Conservation (phyloP, 805 yeast genomes). For the Candida multigemmis region DNA sequence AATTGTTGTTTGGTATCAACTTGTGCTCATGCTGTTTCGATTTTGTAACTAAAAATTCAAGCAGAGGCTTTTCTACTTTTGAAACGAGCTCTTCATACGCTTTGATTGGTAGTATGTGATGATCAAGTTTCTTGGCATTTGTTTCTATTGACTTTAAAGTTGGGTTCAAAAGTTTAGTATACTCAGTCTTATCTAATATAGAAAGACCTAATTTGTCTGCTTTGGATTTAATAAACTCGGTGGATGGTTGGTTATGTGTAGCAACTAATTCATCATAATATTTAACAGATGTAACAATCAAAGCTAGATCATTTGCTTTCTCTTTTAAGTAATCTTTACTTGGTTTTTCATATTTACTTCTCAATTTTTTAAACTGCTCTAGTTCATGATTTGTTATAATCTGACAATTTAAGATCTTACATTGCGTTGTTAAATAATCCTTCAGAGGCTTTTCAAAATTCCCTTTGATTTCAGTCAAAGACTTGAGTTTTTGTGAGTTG, state of each 20-base stretch:
- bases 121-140: constrained; percentile 4
- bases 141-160: constrained; percentile 4
- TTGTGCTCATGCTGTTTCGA: constrained; percentile 4
- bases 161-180: constrained; percentile 3
- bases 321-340: constrained; percentile 18
- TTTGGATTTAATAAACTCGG: constrained; percentile 12
- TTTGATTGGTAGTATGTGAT: constrained; percentile 3
- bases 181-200: constrained; percentile 1
- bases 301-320: constrained; percentile 26
- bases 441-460: constrained; percentile 13
- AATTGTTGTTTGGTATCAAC: constrained; percentile 7
- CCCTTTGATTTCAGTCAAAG: constrained; percentile 7
- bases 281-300: constrained; percentile 17
- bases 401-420: constrained; percentile 9
- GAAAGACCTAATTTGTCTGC: constrained; percentile 7
- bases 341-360: constrained; percentile 23
- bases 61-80: constrained; percentile 13
- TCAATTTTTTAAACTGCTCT: constrained; percentile 7
- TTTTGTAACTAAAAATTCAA: constrained; percentile 5
- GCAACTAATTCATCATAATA: constrained; percentile 20
- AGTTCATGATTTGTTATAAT: constrained; percentile 10
- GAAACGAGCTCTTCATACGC: constrained; percentile 7
- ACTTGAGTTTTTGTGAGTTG: constrained; percentile 5
- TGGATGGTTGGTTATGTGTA: constrained; percentile 13
- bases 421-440: constrained; percentile 13